Conservation (phyloP, 1,284 basidiomycete genomes). For the Ceratobasidium sp. region DNA sequence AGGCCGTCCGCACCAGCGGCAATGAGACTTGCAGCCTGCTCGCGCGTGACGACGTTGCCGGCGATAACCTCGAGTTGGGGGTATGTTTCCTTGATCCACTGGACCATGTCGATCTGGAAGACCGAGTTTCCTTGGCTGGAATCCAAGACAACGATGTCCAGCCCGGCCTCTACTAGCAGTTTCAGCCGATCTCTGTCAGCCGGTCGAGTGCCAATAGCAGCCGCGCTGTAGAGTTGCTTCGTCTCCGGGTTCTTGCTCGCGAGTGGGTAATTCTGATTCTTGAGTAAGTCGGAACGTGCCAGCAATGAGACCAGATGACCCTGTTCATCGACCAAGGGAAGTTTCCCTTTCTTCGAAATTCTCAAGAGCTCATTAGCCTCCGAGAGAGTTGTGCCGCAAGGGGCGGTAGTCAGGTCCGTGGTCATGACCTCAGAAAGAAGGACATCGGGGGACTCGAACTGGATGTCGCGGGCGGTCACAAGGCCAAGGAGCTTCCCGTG, state of each 20-base stretch:
- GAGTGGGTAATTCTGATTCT: constrained; percentile 97
- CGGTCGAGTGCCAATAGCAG: constrained; percentile 95
- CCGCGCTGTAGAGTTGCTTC: constrained; percentile 98
- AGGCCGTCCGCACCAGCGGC: constrained; percentile 95
- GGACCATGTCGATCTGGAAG: constrained; percentile 95
- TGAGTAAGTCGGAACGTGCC: constrained; percentile 95
- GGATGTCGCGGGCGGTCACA: constrained; percentile 96
- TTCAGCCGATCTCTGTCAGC: constrained; percentile 89
- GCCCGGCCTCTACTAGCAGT: constrained; percentile 92
- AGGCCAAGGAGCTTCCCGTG: constrained; percentile 96
- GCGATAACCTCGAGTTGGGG: constrained; percentile 93
- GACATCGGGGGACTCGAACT: constrained; percentile 84
- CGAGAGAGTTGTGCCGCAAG: constrained; percentile 87
- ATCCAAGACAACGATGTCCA: constrained; percentile 96
- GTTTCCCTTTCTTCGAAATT: constrained; percentile 97
- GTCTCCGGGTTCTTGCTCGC: constrained; percentile 92
- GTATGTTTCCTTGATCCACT: constrained; percentile 92
- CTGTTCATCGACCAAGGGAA: constrained; percentile 86
- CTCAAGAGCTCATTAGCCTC: constrained; percentile 97
- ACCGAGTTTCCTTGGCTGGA: constrained; percentile 97
- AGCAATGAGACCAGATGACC: constrained; percentile 89
- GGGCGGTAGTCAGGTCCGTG: constrained; percentile 82
- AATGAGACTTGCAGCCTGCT: constrained; percentile 96
- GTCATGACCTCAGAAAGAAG: constrained; percentile 94
- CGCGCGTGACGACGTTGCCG: constrained; percentile 97